These are phyloP conservation scores for Capillidium heterosporum DNA, from an alignment of 371 early-diverging fungal species.

Conservation along the genomic window DNA sequence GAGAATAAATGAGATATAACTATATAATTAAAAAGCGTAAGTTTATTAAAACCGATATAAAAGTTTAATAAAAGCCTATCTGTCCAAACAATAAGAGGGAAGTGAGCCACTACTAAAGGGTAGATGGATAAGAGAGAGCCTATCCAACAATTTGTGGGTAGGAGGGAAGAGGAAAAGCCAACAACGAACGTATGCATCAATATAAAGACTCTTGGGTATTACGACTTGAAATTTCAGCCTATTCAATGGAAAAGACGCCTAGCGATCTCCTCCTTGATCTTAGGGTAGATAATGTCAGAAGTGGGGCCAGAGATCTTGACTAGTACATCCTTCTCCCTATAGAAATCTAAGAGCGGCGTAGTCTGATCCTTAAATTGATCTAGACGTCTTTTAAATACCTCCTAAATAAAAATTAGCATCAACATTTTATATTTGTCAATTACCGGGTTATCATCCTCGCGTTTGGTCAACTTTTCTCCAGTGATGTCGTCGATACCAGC, in stretches of 20 bases:
- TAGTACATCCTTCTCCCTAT: slow-evolving; percentile 33
- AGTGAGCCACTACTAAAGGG: too few species aligned
- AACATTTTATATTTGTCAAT: slow-evolving; percentile 2
- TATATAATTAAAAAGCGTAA: too few species aligned
- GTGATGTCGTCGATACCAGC: slow-evolving; percentile 84
- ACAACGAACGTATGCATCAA: too few species aligned
- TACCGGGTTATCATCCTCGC: slow-evolving; percentile 81
- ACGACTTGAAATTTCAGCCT: too few species aligned
- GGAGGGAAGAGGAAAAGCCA: too few species aligned
- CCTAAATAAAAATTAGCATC: slow-evolving; percentile 14
- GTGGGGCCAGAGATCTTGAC: slow-evolving; percentile 50
- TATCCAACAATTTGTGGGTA: too few species aligned
- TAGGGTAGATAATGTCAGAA: slow-evolving; percentile 79
- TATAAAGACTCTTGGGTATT: too few species aligned
- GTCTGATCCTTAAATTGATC: slow-evolving; percentile 56
- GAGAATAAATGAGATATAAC: too few species aligned
- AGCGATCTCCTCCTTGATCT: slow-evolving; percentile 22
- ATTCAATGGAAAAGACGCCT: neutral
- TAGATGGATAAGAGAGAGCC: too few species aligned
- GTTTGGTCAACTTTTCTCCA: slow-evolving; percentile 68
- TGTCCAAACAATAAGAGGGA: too few species aligned
- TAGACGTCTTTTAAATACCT: slow-evolving; percentile 60
- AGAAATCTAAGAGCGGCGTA: slow-evolving; percentile 64
- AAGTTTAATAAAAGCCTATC: too few species aligned
- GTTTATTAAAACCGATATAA: too few species aligned